These are phyloP conservation scores for Crithidia sp. DNA, from an alignment of 208 protist species.

Conservation along the genomic window DNA sequence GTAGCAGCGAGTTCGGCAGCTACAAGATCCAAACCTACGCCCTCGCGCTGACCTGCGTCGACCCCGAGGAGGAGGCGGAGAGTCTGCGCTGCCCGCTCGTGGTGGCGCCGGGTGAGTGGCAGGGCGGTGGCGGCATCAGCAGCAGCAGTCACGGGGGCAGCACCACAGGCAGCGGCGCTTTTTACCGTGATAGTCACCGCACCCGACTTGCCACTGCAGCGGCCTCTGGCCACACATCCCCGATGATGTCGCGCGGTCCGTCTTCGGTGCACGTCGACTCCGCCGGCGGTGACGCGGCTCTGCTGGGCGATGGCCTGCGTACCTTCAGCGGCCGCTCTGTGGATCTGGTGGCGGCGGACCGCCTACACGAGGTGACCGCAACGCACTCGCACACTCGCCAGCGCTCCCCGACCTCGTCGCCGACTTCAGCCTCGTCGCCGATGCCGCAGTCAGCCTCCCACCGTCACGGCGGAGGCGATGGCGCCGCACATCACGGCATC, in stretches of 20 bases:
- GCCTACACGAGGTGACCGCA: neutral
- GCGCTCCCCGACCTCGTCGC: neutral
- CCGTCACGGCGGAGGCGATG: neutral
- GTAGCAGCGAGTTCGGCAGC: neutral
- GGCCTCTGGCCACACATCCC: neutral
- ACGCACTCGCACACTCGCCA: neutral
- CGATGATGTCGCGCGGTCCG: neutral
- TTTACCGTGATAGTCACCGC: neutral
- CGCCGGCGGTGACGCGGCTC: neutral
- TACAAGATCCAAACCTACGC: slow-evolving; percentile 7
- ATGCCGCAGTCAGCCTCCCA: neutral
- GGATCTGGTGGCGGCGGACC: neutral
- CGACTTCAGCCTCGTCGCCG: neutral
- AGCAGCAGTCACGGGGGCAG: neutral
- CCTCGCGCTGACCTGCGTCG: slow-evolving; percentile 18
- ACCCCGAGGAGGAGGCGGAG: slow-evolving; percentile 29
- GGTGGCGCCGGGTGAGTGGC: slow-evolving; percentile 7
- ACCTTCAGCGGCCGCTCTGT: neutral
- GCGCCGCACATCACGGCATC: neutral
- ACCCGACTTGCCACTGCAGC: neutral
- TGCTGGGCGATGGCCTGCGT: neutral
- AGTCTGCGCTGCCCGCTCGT: slow-evolving; percentile 33
- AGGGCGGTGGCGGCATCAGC: neutral
- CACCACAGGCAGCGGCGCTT: neutral
- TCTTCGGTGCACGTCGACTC: slow-evolving; percentile 12